A percentile compares a stretch with the other conserved stretches of the same genome.
These are phyloP conservation scores for Elymus sibiricus DNA, from an alignment of 176 grass and related monocot species.

Conservation along the genomic window DNA sequence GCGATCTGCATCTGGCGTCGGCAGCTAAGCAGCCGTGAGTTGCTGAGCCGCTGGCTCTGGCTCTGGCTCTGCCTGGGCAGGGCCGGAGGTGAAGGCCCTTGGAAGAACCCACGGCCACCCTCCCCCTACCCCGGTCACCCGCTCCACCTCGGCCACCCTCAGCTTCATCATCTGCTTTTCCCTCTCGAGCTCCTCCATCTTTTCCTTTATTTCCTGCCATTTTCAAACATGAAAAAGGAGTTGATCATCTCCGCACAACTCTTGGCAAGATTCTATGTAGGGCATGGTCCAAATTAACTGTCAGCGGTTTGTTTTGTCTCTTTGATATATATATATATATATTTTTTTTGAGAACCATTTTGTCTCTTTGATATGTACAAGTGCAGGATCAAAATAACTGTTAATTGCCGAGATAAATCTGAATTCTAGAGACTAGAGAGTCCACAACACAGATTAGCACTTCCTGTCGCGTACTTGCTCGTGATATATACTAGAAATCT, in stretches of 20 bases:
- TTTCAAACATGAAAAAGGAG: background rate
- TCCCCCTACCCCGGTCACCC: constrained; percentile 6
- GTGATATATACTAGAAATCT: background rate
- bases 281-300: background rate
- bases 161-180: constrained; percentile 52
- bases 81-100: constrained; percentile 27
- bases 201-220: constrained; percentile 65
- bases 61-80: constrained; percentile 11
- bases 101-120: constrained; percentile 16
- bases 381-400: background rate
- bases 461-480: background rate
- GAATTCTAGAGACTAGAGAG: background rate
- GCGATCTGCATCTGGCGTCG: background rate
- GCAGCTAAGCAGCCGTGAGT: constrained; percentile 25
- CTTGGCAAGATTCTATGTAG: background rate
- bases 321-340: too few species aligned
- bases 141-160: constrained; percentile 67
- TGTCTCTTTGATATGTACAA: background rate
- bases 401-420: background rate
- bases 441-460: background rate
- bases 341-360: too few species aligned
- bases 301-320: background rate
- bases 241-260: background rate
- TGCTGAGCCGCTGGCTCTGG: constrained; percentile 11
- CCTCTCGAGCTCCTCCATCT: constrained; percentile 45